A percentile compares a stretch with the other conserved stretches of the same genome.
Evolutionary conservation across 2,329 filamentous ascomycete genomes (phyloP).

Genomic region (Phyllosticta capitalensis): DNA sequence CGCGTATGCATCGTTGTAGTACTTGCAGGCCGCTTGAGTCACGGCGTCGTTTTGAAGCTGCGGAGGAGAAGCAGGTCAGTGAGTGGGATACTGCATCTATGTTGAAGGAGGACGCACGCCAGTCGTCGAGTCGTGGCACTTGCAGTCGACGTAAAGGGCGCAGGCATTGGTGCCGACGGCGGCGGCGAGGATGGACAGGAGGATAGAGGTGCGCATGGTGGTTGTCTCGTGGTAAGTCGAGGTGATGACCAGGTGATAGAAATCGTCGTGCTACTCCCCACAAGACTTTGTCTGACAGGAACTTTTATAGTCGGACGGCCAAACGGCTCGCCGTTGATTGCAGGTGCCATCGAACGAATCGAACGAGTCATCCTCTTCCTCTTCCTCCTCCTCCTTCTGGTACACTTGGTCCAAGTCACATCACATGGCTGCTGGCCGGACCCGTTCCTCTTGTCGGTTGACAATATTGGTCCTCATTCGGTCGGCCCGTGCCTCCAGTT

Average conservation of each 20-base stretch:
- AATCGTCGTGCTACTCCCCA: too few relatives aligned
- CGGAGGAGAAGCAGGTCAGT: background rate
- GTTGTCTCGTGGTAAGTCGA: background rate
- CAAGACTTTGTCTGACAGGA: too few relatives aligned
- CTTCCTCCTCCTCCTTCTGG: too few relatives aligned
- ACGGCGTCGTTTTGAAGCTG: background rate
- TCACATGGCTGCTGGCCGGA: too few relatives aligned
- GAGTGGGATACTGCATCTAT: background rate
- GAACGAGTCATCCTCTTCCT: too few relatives aligned
- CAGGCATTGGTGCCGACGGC: background rate
- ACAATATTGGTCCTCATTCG: too few relatives aligned
- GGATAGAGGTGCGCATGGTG: background rate
- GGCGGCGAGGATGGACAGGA: background rate
- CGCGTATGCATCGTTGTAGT: background rate
- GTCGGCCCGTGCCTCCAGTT: background rate
- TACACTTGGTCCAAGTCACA: too few relatives aligned
- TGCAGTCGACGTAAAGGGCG: background rate
- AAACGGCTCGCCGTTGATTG: too few relatives aligned
- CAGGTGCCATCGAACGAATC: too few relatives aligned
- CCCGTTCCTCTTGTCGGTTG: too few relatives aligned
- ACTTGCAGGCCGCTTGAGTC: conserved; percentile 1
- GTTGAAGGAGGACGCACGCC: background rate
- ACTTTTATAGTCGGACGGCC: too few relatives aligned
- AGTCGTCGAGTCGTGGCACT: background rate
- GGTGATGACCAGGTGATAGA: background rate